phyloP scores from a whole-genome alignment of 225 moss, liverwort and hornwort species.

The Pleurozium schreberi region DNA sequence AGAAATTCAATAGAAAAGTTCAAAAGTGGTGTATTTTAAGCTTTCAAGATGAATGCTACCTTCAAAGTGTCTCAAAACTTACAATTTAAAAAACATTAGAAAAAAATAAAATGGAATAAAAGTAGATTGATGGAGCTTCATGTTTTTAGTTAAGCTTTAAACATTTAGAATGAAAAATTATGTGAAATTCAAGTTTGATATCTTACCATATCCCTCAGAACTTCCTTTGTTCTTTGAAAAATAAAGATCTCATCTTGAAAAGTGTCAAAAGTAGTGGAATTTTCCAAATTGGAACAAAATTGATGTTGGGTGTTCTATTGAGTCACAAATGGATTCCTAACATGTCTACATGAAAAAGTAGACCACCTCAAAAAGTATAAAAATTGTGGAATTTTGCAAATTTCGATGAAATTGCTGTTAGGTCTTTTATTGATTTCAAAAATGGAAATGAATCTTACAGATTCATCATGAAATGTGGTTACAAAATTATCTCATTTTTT shows the following conservation, averaged over 20 bases:
- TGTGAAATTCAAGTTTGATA: no score
- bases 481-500: background rate
- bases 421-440: no score
- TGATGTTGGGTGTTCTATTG: background rate
- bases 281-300: background rate
- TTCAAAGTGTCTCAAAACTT: no score
- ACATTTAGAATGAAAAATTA: background rate
- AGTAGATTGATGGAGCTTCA: rapidly evolving
- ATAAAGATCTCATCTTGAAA: background rate
- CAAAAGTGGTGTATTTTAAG: background rate
- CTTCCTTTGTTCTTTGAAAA: background rate
- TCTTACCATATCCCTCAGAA: rapidly evolving
- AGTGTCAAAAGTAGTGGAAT: background rate
- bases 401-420: background rate
- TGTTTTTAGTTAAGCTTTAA: background rate
- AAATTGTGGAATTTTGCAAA: background rate
- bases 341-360: background rate
- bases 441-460: no score
- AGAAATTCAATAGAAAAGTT: background rate
- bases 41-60: background rate
- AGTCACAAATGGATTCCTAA: background rate
- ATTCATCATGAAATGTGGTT: no score
- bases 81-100: no score
- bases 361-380: rapidly evolving
- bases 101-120: background rate